Evolutionary conservation across 495 filamentous ascomycete species (phyloP), one percentile per base, ranked within the genome.

Genomic region (Hypoxylon trugodes): DNA sequence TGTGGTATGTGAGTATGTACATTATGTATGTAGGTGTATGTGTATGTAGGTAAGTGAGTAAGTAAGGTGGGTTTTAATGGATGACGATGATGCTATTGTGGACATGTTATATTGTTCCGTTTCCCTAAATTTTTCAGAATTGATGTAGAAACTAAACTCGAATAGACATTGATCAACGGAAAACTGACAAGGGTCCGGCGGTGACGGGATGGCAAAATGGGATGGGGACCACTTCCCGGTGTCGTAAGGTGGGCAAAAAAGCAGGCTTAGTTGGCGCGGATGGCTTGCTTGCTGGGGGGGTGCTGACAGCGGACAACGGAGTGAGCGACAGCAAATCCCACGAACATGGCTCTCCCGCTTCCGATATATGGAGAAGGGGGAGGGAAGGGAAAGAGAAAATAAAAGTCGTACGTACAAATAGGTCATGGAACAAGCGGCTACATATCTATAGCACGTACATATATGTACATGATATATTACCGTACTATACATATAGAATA

Each of bases 301-400:
- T n/a, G n/a, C n/a, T n/a, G n/a, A n/a, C n/a, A n/a, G n/a, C n/a
- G n/a, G n/a, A n/a, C n/a, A n/a, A n/a, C n/a, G n/a, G n/a, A 40
- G 45, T 18, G 32, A 52, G 53, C 64, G 64, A 67, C 64, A 62
- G 58, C 64, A 59, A 40, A 67, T 62, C 58, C 58, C 64, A 67
- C 58, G 64, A 67, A 59, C 40, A 52, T 58, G 42, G 35, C 38
- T 61, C n/a, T n/a, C 52, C 58, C 51, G 57, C 52, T 48, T 61
- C 62, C 62, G 62, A 55, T 32, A 40, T 37, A 8, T 18, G 19
- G 21, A 25, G 32, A 25, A 25, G 33, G 15, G 18, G 12, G 16
- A 16, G 8, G 18, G 42, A 10, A 25, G 35, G 53, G 46, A 46
- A 26, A 18, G 35, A 45, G 18, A 25, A 24, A 21, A 30, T 25